Base-by-base conservation (phyloP, 2,329 filamentous ascomycete genomes). In the Zopfia rhizophila region DNA sequence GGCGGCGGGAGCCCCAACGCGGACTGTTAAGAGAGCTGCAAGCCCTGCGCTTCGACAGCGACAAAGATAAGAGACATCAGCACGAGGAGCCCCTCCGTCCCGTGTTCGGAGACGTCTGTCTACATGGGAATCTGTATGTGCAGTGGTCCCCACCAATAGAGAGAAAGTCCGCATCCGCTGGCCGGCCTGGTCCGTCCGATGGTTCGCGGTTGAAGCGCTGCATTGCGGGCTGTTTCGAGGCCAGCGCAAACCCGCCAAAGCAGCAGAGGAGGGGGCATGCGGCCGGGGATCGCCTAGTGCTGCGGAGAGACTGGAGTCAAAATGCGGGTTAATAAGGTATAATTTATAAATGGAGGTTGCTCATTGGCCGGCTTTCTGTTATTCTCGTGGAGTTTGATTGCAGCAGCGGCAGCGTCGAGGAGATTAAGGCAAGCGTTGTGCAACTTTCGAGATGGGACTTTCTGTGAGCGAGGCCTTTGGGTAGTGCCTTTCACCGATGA, bases 281-380 rank as follows among this genome's bases (percentile, higher is more conserved):
- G n/a, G 33, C 27, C 43, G 11, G 39, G 31, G 45, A 38, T 25
- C 14, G 21, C 13, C 12, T 16, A 16, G 13, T 18, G 7, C 18
- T 17, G 32, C 21, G 29, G n/a, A n/a, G n/a, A 23, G 14, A 12
- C 14, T 28, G 37, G n/a, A n/a, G n/a, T n/a, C n/a, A 22, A 21
- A 27, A 22, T 18, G 38, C 31, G 51, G 51, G 44, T 55, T 51
- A 51, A 55, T 51, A 48, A 48, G 42, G 22, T 14, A 40, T 24
- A 51, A 50, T 54, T 30, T 54, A 50, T 19, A 24, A 22, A 7
- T 12, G 24, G 18, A 33, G 14, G 40, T 24, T 10, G 8, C 12
- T 40, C 36, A 48, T 54, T 51, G 51, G 47, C 49, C 27, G 30
- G 22, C 16, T 7, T 24, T 19, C 7, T n/a, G 10, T 13, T n/a